Base-by-base conservation (phyloP, 805 yeast species). In the Yamadazyma endophytica region DNA sequence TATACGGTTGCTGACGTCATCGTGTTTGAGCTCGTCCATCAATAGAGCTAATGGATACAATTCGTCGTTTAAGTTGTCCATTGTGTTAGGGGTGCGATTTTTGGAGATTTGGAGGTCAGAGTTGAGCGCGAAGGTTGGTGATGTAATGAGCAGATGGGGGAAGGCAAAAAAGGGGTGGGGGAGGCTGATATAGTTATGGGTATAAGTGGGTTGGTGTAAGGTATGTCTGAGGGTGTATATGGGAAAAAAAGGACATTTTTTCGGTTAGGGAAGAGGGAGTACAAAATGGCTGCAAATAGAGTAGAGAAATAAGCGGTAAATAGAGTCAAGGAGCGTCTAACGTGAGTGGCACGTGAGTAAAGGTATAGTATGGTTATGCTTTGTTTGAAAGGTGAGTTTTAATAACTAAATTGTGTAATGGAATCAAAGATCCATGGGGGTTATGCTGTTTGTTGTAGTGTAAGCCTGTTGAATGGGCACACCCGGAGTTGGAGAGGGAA, bases 1-100 rank as follows among this genome's bases (percentile, higher is more conserved):
- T 14, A 92, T 90, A 39, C 99, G 73, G 50, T 89, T 82, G 16
- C 95, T 75, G 23, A 90, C 90, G 54, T 92, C 98, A 54, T 92
- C 98, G 57, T 90, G 97, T 62, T 85, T 85, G 58, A 92, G 74
- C 61, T 94, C 99, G 57, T 94, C 98, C 86, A 92, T 88, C 38
- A 92, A 74, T 46, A 92, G 73, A 11, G 98, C 98, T 59, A 92
- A 75, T 26, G 99, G 98, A 52, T 86, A 90, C 36, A 92, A 73
- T 47, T 81, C 88, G 52, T 79, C 79, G 41, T 51, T 58, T 44
- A 54, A 56, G 41, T 49, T 50, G 33, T 58, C 64, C 67, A 61
- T 60, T 21, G 22, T 35, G 16, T 31, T 27, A n/a, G n/a, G n/a
- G n/a, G n/a, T 13, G 28, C 11, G 15, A 12, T 23, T 8, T 23